A percentile compares a stretch with the other conserved stretches of the same genome.
Conservation (phyloP, 306 rosid species). For the Dalbergia oliveri region DNA sequence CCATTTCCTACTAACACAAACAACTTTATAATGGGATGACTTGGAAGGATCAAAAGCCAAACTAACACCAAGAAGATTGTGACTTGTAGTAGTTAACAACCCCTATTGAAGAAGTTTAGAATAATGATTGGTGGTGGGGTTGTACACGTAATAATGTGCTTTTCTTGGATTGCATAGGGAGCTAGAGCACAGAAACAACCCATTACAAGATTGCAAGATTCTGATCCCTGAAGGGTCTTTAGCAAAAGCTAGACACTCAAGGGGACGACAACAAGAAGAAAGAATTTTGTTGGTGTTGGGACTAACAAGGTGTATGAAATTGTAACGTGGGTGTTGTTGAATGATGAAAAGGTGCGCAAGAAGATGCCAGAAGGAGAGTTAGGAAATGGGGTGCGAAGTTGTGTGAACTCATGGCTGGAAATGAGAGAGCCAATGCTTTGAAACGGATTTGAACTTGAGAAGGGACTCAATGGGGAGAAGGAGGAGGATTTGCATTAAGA, state of each 20-base stretch:
- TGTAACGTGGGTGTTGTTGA: not conserved
- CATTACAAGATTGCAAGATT: not conserved
- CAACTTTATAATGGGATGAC: not conserved
- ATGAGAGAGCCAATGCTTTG: not conserved
- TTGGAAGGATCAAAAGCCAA: conserved; percentile 1
- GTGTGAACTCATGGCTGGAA: not conserved
- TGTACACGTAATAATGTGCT: not conserved
- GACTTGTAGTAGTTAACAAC: too few species aligned
- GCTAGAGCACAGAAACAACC: not conserved
- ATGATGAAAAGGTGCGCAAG: not conserved
- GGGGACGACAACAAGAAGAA: not conserved
- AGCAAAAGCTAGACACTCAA: not conserved
- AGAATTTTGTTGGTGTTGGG: not conserved
- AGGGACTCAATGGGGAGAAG: not conserved
- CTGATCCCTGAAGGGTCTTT: not conserved
- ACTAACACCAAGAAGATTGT: not conserved
- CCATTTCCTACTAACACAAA: not conserved
- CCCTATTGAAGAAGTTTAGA: not conserved
- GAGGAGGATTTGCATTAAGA: not conserved
- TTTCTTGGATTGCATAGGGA: not conserved
- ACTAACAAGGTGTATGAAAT: not conserved
- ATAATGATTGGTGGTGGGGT: not conserved
- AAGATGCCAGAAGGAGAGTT: not conserved
- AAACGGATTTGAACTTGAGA: not conserved
- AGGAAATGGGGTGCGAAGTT: not conserved